phyloP scores from a whole-genome alignment of 768 basidiomycete species.

The Rhizopogon rudus region DNA sequence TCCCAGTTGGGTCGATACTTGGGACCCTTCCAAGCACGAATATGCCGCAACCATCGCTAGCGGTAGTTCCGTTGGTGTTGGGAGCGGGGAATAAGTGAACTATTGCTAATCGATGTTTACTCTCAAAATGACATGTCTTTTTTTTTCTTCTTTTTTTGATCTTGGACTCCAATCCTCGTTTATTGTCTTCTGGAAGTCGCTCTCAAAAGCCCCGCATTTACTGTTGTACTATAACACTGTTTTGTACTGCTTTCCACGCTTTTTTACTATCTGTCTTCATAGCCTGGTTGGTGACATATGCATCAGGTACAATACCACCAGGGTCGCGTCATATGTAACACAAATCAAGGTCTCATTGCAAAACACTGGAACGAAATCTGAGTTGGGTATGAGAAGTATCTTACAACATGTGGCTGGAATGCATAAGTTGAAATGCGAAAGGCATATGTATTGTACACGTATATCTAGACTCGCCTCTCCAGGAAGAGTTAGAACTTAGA shows the following conservation, averaged over 20 bases:
- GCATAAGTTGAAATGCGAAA: not conserved
- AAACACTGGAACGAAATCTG: not conserved
- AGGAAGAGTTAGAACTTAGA: constrained; percentile 24
- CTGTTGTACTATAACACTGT: not conserved
- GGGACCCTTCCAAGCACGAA: constrained; percentile 37
- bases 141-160: not conserved
- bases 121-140: not conserved
- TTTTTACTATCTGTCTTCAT: not conserved
- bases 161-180: not conserved
- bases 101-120: not conserved
- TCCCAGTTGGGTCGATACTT: constrained; percentile 36
- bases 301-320: not conserved
- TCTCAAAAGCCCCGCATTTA: not conserved
- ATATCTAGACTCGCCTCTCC: not conserved
- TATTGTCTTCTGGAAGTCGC: not conserved
- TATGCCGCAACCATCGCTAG: constrained; percentile 38
- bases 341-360: not conserved
- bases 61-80: constrained; percentile 24
- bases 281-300: not conserved
- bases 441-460: not conserved
- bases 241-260: not conserved
- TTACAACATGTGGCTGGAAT: not conserved
- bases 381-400: not conserved
- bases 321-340: not conserved
- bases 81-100: constrained; percentile 16